Conservation (phyloP, 2,329 filamentous ascomycete species). For the Cladosporium sphaerospermum region DNA sequence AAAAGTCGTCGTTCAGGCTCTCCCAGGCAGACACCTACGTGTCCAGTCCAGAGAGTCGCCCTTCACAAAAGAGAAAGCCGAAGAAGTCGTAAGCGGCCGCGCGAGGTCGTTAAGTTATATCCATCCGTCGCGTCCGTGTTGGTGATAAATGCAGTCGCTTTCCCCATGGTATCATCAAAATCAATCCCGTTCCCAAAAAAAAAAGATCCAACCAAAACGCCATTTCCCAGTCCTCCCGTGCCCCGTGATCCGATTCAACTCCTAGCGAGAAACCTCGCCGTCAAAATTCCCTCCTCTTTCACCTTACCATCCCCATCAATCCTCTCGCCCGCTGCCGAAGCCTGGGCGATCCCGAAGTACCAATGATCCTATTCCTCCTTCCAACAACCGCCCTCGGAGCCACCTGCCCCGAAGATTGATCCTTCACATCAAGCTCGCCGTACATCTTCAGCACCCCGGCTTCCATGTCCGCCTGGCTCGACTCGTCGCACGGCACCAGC, state of each 20-base stretch:
- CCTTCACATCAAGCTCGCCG: constrained; percentile 2
- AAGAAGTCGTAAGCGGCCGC: not conserved
- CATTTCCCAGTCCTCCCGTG: not conserved
- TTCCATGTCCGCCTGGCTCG: constrained; percentile 9
- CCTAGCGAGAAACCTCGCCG: not conserved
- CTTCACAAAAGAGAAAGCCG: not conserved
- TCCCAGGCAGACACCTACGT: not conserved
- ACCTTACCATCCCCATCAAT: not conserved
- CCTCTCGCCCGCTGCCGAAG: constrained; percentile 22
- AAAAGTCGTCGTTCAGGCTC: not conserved
- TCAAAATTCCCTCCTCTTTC: not conserved
- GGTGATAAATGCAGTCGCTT: not conserved
- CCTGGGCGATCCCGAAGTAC: constrained; percentile 19
- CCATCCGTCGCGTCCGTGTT: not conserved
- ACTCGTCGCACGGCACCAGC: constrained; percentile 7
- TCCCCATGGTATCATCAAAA: not conserved
- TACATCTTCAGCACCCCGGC: constrained; percentile 7
- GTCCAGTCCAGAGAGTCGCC: not conserved
- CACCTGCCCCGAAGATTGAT: not conserved
- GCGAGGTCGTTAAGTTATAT: not conserved
- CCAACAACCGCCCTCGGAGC: not conserved
- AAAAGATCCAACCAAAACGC: not conserved
- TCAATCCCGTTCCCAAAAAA: not conserved
- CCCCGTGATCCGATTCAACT: not conserved
- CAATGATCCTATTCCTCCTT: constrained; percentile 3